Conservation (phyloP, 257 asterid genomes). For the Craterostigma plantagineum region DNA sequence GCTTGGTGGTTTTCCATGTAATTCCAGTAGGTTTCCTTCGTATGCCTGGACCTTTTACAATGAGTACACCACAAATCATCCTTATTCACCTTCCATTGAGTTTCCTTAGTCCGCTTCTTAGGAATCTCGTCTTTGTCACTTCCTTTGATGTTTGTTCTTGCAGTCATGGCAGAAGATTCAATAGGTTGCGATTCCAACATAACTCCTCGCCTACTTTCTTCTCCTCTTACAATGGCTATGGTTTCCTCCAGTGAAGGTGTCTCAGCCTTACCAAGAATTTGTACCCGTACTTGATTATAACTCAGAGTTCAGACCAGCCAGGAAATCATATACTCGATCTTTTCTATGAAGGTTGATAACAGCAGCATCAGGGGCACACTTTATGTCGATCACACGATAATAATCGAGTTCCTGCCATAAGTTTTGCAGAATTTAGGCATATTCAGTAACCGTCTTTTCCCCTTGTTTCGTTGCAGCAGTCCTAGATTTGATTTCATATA, state of each 20-base stretch:
- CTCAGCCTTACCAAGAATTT: not conserved
- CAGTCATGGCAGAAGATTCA: no score
- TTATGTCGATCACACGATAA: not conserved
- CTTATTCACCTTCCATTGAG: not conserved
- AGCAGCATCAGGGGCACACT: not conserved
- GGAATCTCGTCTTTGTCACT: no score
- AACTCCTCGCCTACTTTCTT: not conserved
- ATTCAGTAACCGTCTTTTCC: not conserved
- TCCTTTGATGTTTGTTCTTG: not conserved
- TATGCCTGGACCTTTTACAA: not conserved
- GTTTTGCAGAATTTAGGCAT: not conserved
- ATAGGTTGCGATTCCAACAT: not conserved
- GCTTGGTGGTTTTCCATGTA: not conserved
- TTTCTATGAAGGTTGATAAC: not conserved
- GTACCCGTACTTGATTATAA: not conserved
- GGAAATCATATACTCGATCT: not conserved
- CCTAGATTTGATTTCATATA: not conserved
- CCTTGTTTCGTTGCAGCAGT: not conserved
- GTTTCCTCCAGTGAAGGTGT: not conserved
- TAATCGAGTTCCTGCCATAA: not conserved
- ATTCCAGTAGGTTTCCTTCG: not conserved
- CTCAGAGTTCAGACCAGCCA: not conserved
- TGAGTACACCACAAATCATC: not conserved
- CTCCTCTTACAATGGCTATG: not conserved
- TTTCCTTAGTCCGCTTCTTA: not conserved